Evolutionary conservation across 1,284 basidiomycete species (phyloP), one percentile per base, ranked within the genome.

Genomic region (Vanrija humicola): DNA sequence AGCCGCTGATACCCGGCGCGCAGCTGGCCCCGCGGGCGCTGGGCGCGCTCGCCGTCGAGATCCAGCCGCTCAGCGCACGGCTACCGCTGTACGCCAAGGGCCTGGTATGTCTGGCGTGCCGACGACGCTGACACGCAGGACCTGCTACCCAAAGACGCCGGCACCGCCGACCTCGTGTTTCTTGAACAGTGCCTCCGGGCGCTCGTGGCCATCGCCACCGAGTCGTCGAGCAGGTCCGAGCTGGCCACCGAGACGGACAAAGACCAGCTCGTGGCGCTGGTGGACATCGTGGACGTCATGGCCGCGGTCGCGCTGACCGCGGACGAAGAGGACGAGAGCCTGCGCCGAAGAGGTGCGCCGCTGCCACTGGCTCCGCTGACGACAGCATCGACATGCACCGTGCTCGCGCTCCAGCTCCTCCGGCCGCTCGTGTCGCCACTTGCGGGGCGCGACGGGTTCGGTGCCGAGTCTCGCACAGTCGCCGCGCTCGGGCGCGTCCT

Each of bases 1-100:
- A 48, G 28, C 14, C 39, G 0, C 15, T 39, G 3, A 21, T 62
- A 0, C 18, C 44, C 6, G 39, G 26, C 6, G 46, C 49, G 8
- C 19, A 34, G 5, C 39, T 59, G 1, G 38, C 57, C 3, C 4
- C 39, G 6, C 26, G 46, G 2, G 50, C 62, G 1, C 14, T 59
- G 23, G 54, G 48, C 12, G 45, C 42, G 14, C 47, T 68, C 6
- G 25, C 14, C 12, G 15, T 26, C 5, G 67, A 69, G 16, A 29
- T 62, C 2, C 28, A 26, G 0, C 44, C 46, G 2, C 38, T 69
- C 2, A 38, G 26, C 3, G 39, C 54, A 2, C 58, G 67, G 1
- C 61, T 68, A 38, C 64, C 66, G 34, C 47, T 69, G 38, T 63
- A 56, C 46, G 58, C 64, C 40, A 72, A 67, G 43, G 66, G 68